Evolutionary conservation across 768 basidiomycete genomes (phyloP), one percentile per base, ranked within the genome.

Genomic region (Boletus tomentosulus): DNA sequence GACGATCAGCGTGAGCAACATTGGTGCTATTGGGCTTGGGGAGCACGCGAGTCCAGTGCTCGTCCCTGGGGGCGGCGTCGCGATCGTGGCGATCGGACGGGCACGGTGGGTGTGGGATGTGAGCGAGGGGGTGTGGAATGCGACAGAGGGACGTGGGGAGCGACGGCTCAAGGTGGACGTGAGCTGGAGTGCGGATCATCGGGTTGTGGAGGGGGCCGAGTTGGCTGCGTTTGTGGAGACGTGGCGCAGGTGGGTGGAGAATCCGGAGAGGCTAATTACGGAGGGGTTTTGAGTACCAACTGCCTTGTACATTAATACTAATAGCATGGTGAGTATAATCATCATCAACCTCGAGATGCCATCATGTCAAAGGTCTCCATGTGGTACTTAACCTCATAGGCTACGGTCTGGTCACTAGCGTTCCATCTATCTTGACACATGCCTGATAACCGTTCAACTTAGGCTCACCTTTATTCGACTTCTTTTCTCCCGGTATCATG

Each of bases 151-250:
- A 3, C 27, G 16, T 15, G 82, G 83, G 1, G 77, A 79, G 59
- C 71, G 82, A 56, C 73, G 84, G 60, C 66, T 87, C 37, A 79
- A 79, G 71, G 66, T 86, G 37, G 80, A 80, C 10, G 74, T 92
- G 5, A 89, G 86, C 57, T 94, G 92, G 89, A 84, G 83, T 56
- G 92, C 87, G 46, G 92, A 95, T 60, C 92, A 95, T 70, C 73
- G 92, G 15, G 83, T 95, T 7, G 83, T 93, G 10, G 92, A 95
- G 66, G 92, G 92, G 4, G 92, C 91, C 1, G 92, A 95, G 72
- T 66, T 95, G 57, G 90, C 88, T 50, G 90, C 88, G 58, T 92
- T 95, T 66, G 87, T 92, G 56, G 90, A 93, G 73, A 75, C 77
- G 41, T 95, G 92, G 92, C 81, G 91, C 56, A 74, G 71, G 15